Percentiles rank a stretch among this genome's conserved stretches.
Conservation (phyloP, 495 filamentous ascomycete genomes). For the Xylaria grammica region DNA sequence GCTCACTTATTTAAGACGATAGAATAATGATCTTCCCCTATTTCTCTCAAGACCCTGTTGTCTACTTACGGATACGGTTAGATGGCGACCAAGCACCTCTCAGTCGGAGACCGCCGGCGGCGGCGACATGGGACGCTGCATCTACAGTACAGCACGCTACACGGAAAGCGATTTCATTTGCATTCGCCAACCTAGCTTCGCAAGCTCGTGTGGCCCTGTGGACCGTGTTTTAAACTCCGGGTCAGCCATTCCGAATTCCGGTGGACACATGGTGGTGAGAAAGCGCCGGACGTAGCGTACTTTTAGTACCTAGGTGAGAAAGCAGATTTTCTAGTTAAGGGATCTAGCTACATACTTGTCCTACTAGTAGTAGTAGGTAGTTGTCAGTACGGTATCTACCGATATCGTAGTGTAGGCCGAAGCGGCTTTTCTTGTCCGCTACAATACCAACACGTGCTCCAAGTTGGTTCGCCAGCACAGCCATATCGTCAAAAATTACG, state of each 20-base stretch:
- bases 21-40: not conserved
- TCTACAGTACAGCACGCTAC: constrained; percentile 6
- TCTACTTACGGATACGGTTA: not conserved
- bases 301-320: not conserved
- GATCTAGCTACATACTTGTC: not conserved
- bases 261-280: constrained; percentile 13
- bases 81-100: not conserved
- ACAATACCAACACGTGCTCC: not conserved
- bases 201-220: constrained; percentile 8
- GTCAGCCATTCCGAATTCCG: constrained; percentile 23
- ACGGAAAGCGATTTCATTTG: constrained; percentile 4
- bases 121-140: constrained; percentile 3
- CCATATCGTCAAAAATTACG: not conserved
- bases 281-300: not conserved
- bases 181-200: constrained; percentile 10
- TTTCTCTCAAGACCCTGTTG: not conserved
- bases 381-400: too few species aligned
- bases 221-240: constrained; percentile 15
- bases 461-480: not conserved
- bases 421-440: not conserved
- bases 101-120: constrained; percentile 15
- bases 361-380: too few species aligned
- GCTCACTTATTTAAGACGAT: not conserved
- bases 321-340: not conserved
- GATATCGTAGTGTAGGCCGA: not conserved